A percentile compares a stretch with the other conserved stretches of the same genome.
Conservation (phyloP, 176 grass and related monocot species). For the Themeda triandra region DNA sequence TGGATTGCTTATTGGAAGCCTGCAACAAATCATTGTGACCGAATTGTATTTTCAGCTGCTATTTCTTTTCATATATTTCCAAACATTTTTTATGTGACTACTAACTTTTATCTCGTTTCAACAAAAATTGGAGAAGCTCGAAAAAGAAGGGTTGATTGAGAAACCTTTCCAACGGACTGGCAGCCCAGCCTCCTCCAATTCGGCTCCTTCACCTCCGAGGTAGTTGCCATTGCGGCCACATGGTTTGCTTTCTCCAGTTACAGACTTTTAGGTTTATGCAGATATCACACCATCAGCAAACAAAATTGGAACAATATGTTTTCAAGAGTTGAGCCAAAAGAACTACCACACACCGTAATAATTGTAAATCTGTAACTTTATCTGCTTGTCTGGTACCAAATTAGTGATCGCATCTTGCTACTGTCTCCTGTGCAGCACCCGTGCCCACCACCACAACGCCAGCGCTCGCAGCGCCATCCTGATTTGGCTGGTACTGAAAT, state of each 20-base stretch:
- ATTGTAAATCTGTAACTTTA: slow-evolving; percentile 39
- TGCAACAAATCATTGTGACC: neutral
- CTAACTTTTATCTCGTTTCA: slow-evolving; percentile 29
- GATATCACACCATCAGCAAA: slow-evolving; percentile 65
- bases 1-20: neutral
- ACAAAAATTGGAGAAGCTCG: slow-evolving; percentile 98
- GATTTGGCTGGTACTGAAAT: too few relatives aligned
- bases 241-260: too few relatives aligned
- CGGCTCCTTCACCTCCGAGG: too few relatives aligned
- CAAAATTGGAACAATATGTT: slow-evolving; percentile 70
- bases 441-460: too few relatives aligned
- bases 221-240: too few relatives aligned
- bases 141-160: slow-evolving; percentile 87
- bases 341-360: slow-evolving; percentile 68
- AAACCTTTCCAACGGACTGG: slow-evolving; percentile 98
- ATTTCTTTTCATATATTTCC: neutral
- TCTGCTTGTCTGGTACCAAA: neutral
- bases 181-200: too few relatives aligned
- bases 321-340: slow-evolving; percentile 80
- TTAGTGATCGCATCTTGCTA: neutral
- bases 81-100: slow-evolving; percentile 8
- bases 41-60: neutral
- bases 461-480: too few relatives aligned
- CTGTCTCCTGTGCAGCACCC: too few relatives aligned
- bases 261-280: too few relatives aligned